A percentile compares a stretch with the other conserved stretches of the same genome.
phyloP scores from a whole-genome alignment of 1,284 basidiomycete genomes.

The Cryptococcus floricola region DNA sequence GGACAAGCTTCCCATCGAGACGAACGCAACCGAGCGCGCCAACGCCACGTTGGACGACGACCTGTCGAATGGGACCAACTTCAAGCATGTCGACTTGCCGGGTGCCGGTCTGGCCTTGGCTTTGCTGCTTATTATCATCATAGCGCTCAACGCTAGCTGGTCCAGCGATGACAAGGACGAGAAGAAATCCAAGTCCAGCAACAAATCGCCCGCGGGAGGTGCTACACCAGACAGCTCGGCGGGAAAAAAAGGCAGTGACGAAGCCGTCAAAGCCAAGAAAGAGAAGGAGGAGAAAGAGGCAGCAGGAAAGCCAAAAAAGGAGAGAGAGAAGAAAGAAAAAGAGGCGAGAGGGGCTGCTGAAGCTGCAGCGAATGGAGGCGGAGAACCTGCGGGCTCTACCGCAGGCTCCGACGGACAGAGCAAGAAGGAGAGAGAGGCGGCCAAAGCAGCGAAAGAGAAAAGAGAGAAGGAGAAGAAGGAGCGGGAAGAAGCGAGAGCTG shows the following conservation, averaged over 20 bases:
- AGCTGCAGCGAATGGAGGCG: not conserved
- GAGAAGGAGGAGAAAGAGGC: not conserved
- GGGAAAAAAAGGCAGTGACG: not conserved
- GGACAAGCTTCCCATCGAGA: not conserved
- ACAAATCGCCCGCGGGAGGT: not conserved
- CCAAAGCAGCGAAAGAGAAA: not conserved
- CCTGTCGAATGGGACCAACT: conserved; percentile 1
- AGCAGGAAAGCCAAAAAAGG: conserved; percentile 1
- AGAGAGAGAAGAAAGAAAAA: not conserved
- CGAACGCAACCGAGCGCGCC: conserved; percentile 6
- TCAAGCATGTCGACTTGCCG: conserved; percentile 17
- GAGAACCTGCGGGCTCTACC: not conserved
- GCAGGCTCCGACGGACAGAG: not conserved
- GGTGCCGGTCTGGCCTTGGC: conserved; percentile 18
- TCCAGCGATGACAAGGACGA: not conserved
- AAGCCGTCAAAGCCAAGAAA: not conserved
- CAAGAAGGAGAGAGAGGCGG: not conserved
- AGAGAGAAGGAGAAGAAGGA: not conserved
- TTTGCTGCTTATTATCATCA: conserved; percentile 20
- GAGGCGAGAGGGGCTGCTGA: not conserved
- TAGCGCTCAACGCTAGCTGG: conserved; percentile 22
- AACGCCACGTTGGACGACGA: conserved; percentile 7
- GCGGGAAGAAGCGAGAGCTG: not conserved
- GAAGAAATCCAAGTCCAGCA: not conserved
- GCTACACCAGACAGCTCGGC: not conserved